phyloP scores from a whole-genome alignment of 768 basidiomycete species.

The Daedaleopsis sinensis region DNA sequence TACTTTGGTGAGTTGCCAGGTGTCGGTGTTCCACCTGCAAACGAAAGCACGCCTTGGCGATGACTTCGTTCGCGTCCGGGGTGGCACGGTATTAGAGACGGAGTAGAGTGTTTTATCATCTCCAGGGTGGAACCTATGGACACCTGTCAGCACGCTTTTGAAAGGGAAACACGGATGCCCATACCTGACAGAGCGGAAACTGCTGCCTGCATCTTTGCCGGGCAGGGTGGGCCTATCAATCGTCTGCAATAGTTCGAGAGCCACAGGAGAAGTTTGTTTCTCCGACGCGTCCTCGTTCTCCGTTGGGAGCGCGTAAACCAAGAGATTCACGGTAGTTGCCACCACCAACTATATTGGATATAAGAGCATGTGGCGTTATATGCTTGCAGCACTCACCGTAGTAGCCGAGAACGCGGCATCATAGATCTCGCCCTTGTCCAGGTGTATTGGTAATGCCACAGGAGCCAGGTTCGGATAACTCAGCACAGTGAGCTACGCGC shows the following conservation, averaged over 20 bases:
- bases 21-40: conserved; percentile 71
- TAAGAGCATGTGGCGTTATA: background rate
- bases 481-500: conserved; percentile 26
- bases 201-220: conserved; percentile 49
- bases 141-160: conserved; percentile 7
- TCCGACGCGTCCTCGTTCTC: conserved; percentile 39
- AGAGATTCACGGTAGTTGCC: conserved; percentile 63
- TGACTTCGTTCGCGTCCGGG: conserved; percentile 58
- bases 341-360: conserved; percentile 57
- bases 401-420: conserved; percentile 78
- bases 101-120: conserved; percentile 63
- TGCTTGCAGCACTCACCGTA: conserved; percentile 46
- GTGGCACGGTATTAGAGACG: conserved; percentile 67
- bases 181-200: conserved; percentile 69
- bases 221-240: conserved; percentile 57
- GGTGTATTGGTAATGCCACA: conserved; percentile 47
- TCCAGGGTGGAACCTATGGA: conserved; percentile 57
- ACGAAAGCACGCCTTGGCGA: conserved; percentile 63
- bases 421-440: conserved; percentile 80
- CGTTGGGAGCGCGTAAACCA: conserved; percentile 61
- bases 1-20: conserved; percentile 66
- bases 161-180: conserved; percentile 12
- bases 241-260: conserved; percentile 49
- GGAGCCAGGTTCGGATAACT: conserved; percentile 36
- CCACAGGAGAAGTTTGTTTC: conserved; percentile 41